Percentiles rank a stretch among this genome's conserved stretches.
Evolutionary conservation across 768 basidiomycete genomes (phyloP).

Genomic region (Trametes villosa): DNA sequence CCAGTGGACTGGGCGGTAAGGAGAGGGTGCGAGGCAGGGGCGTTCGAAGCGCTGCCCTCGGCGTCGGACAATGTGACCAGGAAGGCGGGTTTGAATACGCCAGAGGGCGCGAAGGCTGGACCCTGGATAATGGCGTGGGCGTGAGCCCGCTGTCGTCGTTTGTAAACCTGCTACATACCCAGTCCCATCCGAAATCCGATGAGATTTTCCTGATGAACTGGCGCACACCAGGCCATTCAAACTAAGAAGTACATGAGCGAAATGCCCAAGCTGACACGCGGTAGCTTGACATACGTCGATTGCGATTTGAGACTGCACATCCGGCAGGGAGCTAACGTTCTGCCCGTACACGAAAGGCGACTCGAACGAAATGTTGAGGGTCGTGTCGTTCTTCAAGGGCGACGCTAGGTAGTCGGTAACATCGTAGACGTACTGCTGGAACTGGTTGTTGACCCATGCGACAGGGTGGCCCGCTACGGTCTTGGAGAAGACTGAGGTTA

Average conservation of each 20-base stretch:
- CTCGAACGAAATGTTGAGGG: slow-evolving; percentile 54
- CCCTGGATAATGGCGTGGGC: slow-evolving; percentile 37
- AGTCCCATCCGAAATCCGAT: slow-evolving; percentile 66
- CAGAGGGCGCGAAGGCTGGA: slow-evolving; percentile 60
- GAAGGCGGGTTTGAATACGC: slow-evolving; percentile 59
- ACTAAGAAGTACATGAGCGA: too few relatives aligned
- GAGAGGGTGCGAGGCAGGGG: slow-evolving; percentile 27
- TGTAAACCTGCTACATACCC: slow-evolving; percentile 40
- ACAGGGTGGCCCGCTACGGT: slow-evolving; percentile 54
- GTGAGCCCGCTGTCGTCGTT: background rate
- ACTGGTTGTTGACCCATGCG: slow-evolving; percentile 64
- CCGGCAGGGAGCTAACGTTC: slow-evolving; percentile 55
- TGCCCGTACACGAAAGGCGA: slow-evolving; percentile 57
- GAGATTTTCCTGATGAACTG: slow-evolving; percentile 54
- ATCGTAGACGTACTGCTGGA: slow-evolving; percentile 57
- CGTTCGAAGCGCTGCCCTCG: background rate
- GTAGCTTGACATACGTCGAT: slow-evolving; percentile 38
- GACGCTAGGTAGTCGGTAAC: slow-evolving; percentile 47
- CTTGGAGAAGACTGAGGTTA: slow-evolving; percentile 34
- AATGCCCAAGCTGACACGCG: too few relatives aligned
- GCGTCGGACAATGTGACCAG: slow-evolving; percentile 45
- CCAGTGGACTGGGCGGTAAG: slow-evolving; percentile 22
- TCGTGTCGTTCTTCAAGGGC: slow-evolving; percentile 39
- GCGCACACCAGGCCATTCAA: slow-evolving; percentile 54
- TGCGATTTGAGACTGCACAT: slow-evolving; percentile 48